Base-by-base conservation (phyloP, 495 filamentous ascomycete genomes). In the Melanomma pulvis-pyrius region DNA sequence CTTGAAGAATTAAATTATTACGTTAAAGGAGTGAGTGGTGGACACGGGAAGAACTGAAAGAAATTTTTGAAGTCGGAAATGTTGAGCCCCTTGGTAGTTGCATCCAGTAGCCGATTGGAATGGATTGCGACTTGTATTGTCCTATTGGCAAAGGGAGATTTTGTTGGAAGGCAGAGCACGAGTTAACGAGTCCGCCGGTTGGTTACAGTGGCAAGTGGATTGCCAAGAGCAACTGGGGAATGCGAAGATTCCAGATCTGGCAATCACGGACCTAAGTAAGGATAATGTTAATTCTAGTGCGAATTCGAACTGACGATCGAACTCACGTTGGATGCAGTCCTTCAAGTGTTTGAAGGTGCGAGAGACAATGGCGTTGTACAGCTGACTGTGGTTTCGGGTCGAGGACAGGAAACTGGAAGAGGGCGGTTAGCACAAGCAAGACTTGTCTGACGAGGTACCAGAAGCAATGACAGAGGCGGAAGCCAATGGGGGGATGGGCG, bases 141-240 rank as follows among this genome's bases (percentile, higher is more conserved):
- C 61, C 47, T 22, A n/a, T 15, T 56, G 32, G 59, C 63, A 63
- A 72, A 73, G 71, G 69, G 74, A 71, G 58, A 61, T 56, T 51
- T 56, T 47, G 21, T 68, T 55, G 29, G 29, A 60, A 41, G 67
- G 76, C 72, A 77, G 72, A 78, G 72, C 74, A 76, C 75, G 76
- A 77, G 67, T 72, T 74, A 78, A 78, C 76, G 76, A 67, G 68
- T 76, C 76, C 74, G 64, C 76, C 52, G 49, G 56, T 68, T 65
- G 61, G 61, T 32, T 61, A 41, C 17, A 25, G 55, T 19, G 67
- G 51, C 58, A 28, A 50, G 53, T 56, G 50, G 56, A 64, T 71
- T 59, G 68, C 63, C 68, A 71, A 71, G 69, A 59, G 25, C 50
- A 54, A 56, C 63, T 28, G 41, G 69, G 65, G 69, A 71, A 71